Evolutionary conservation across 2,329 filamentous ascomycete species (phyloP), one percentile per base, ranked within the genome.

Genomic region (Claviceps arundinis): DNA sequence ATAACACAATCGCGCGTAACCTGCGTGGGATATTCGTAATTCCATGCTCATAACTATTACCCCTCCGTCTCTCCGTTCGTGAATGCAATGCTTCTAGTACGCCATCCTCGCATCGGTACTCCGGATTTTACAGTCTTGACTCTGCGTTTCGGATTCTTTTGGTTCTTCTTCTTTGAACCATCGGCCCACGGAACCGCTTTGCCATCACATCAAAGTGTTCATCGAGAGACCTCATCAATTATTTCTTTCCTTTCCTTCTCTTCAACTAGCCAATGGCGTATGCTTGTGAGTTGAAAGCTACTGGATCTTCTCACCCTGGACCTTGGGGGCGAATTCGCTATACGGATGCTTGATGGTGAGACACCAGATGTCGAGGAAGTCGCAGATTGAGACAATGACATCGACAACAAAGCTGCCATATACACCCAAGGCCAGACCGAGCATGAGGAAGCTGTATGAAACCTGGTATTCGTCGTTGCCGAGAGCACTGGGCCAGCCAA

Each of bases 331-430:
- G 24, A 59, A 68, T 60, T 78, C 76, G 24, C 74, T 70, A 57
- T 77, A 75, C 22, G 80, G 81, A 61, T 97, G 84, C 78, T 98
- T 98, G 72, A 98, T 98, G 1, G 87, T 95, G 65, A 98, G 74
- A 65, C 93, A 98, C 89, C 89, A 97, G 59, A 98, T 98, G 65
- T 98, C 93, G 55, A 97, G 76, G 66, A 95, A 95, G 67, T 98
- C 93, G 70, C 93, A 98, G 60, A 98, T 97, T 34, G 89, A 94
- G 54, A 93, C 89, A 59, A 98, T 96, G 52, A 97, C 90, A 65
- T 97, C 93, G 37, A 95, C 87, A 52, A 97, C 89, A 66, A 98
- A 98, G 67, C 89, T 95, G 55, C 89, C 90, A 70, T 98, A 96
- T n/a, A 97, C 82, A 37, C 93, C 93, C 47, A 95, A 67, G 0